Evolutionary conservation across 148 eudicot species (phyloP).

Genomic region (Rheum nobile): DNA sequence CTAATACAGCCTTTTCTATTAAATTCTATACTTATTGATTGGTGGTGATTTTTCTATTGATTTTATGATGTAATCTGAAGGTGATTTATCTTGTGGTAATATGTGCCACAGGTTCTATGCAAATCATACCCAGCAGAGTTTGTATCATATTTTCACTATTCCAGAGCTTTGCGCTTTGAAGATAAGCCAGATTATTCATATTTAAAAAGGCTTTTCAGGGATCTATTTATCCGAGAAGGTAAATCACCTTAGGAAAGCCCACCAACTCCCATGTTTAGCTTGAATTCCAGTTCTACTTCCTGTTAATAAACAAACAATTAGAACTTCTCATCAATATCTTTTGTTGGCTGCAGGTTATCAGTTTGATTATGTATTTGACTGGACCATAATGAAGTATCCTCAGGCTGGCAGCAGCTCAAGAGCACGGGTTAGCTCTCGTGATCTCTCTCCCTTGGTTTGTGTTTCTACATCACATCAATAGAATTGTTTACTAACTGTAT

Average conservation of each 20-base stretch:
- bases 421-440: constrained; percentile 33
- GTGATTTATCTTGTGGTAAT: neutral
- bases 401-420: constrained; percentile 78
- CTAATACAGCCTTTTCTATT: neutral
- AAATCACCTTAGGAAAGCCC: neutral
- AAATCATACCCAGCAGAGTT: constrained; percentile 47
- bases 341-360: constrained; percentile 55
- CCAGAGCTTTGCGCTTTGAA: constrained; percentile 44
- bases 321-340: neutral
- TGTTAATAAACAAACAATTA: neutral
- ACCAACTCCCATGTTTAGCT: neutral
- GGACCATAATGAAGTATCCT: constrained; percentile 94
- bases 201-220: constrained; percentile 48
- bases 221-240: constrained; percentile 53
- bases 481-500: neutral
- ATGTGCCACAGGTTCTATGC: constrained; percentile 28
- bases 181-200: constrained; percentile 56
- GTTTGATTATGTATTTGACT: constrained; percentile 91
- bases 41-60: neutral
- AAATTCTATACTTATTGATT: neutral
- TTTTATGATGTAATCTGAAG: neutral
- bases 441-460: neutral
- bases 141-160: constrained; percentile 43
- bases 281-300: neutral
- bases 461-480: neutral